phyloP scores from a whole-genome alignment of 2,329 filamentous ascomycete genomes.

The Phaeoacremonium minimum region DNA sequence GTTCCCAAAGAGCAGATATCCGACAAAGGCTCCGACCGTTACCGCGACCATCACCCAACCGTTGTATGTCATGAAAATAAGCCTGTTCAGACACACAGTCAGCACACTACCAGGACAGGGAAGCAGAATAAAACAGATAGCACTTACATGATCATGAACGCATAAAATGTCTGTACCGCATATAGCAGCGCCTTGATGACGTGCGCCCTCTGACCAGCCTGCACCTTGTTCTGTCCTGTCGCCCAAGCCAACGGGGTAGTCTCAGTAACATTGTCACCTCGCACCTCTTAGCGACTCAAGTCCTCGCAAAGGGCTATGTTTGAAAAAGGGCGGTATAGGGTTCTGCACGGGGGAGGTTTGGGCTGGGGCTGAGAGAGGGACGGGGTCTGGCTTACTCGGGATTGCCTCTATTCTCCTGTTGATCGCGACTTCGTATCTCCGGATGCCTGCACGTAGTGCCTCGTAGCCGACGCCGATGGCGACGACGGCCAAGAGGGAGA shows the following conservation, averaged over 20 bases:
- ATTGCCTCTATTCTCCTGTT: slow-evolving; percentile 40
- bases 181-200: slow-evolving; percentile 80
- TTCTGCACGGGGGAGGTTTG: slow-evolving; percentile 1
- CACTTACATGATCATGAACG: slow-evolving; percentile 98
- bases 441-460: slow-evolving; percentile 70
- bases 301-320: slow-evolving; percentile 5
- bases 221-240: slow-evolving; percentile 66
- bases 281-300: slow-evolving; percentile 8
- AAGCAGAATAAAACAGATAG: not conserved
- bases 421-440: slow-evolving; percentile 67
- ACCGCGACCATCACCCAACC: slow-evolving; percentile 96
- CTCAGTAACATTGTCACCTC: slow-evolving; percentile 50
- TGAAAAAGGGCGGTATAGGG: slow-evolving; percentile 1
- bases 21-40: slow-evolving; percentile 80
- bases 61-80: slow-evolving; percentile 99
- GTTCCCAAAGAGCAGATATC: slow-evolving; percentile 78
- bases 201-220: slow-evolving; percentile 64
- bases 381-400: slow-evolving; percentile 42
- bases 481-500: slow-evolving; percentile 79
- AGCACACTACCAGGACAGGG: not conserved
- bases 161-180: slow-evolving; percentile 93
- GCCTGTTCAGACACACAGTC: slow-evolving; percentile 47
- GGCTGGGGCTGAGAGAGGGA: slow-evolving; percentile 4
- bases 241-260: slow-evolving; percentile 54
- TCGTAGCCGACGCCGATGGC: slow-evolving; percentile 90